phyloP scores from a whole-genome alignment of 1,284 basidiomycete species.

The Prillingera fragicola region DNA sequence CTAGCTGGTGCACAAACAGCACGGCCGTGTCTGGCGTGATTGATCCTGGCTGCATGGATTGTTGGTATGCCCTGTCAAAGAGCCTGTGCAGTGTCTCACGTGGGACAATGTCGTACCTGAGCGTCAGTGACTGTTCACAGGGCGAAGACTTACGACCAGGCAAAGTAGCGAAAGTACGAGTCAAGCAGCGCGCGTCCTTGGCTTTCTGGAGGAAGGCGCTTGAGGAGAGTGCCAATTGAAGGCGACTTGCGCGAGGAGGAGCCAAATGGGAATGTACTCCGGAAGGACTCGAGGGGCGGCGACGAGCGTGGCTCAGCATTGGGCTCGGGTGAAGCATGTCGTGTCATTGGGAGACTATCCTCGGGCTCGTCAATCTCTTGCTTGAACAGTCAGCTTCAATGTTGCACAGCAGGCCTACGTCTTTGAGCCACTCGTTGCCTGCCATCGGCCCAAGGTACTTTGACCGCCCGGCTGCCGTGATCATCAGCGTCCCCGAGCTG shows the following conservation, averaged over 20 bases:
- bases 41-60: background rate
- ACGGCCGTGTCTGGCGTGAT: background rate
- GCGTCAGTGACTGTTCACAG: background rate
- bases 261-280: conserved; percentile 10
- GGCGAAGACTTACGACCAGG: conserved; percentile 23
- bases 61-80: conserved; percentile 17
- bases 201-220: conserved; percentile 20
- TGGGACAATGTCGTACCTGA: conserved; percentile 22
- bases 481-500: conserved; percentile 28
- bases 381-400: conserved; percentile 2
- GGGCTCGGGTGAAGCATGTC: background rate
- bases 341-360: conserved; percentile 2
- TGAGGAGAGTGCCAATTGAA: conserved; percentile 8
- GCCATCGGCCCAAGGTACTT: conserved; percentile 31
- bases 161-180: conserved; percentile 27
- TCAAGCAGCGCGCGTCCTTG: conserved; percentile 28
- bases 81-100: conserved; percentile 21
- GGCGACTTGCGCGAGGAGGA: conserved; percentile 2
- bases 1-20: conserved; percentile 27
- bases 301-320: background rate
- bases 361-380: conserved; percentile 22
- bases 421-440: conserved; percentile 33
- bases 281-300: background rate
- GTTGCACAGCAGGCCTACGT: conserved; percentile 12
- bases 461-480: conserved; percentile 22